Conservation (phyloP, 1,284 basidiomycete species). For the Fistulinella staudtii region DNA sequence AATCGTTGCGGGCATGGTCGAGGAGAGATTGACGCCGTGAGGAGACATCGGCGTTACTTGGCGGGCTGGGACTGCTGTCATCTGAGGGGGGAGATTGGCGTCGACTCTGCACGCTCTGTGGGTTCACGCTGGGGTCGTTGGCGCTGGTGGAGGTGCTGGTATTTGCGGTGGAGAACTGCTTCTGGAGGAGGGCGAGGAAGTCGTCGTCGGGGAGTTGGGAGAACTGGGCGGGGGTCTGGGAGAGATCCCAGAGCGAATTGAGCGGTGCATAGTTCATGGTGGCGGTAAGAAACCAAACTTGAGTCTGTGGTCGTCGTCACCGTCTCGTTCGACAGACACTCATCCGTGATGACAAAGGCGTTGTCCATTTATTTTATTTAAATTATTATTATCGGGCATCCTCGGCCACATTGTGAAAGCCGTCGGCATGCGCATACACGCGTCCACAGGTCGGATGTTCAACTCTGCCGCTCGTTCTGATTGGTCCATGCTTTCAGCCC, state of each 20-base stretch:
- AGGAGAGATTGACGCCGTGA: slow-evolving; percentile 31
- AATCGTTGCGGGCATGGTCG: slow-evolving; percentile 37
- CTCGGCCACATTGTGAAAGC: slow-evolving; percentile 1
- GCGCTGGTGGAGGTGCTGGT: slow-evolving; percentile 24
- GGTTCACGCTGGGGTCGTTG: slow-evolving; percentile 36
- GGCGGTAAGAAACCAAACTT: too few relatives aligned
- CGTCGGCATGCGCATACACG: not conserved
- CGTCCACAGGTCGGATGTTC: slow-evolving; percentile 2
- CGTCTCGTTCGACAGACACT: too few relatives aligned
- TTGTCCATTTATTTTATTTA: slow-evolving; percentile 7
- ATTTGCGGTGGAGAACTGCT: slow-evolving; percentile 50
- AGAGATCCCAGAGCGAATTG: slow-evolving; percentile 62
- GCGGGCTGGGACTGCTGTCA: slow-evolving; percentile 73
- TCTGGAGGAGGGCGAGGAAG: slow-evolving; percentile 71
- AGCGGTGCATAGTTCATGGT: slow-evolving; percentile 29
- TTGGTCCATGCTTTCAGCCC: not conserved
- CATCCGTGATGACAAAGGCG: slow-evolving; percentile 9
- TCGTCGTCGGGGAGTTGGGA: slow-evolving; percentile 70
- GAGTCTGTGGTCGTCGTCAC: too few relatives aligned
- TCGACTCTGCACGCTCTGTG: slow-evolving; percentile 47
- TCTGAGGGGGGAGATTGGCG: slow-evolving; percentile 51
- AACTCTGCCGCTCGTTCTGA: slow-evolving; percentile 4
- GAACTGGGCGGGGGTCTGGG: too few relatives aligned
- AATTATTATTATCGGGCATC: slow-evolving; percentile 1
- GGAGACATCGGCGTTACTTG: slow-evolving; percentile 38